Evolutionary conservation across 139 green algal species (phyloP).

Genomic region (Chlamydomonas incerta): DNA sequence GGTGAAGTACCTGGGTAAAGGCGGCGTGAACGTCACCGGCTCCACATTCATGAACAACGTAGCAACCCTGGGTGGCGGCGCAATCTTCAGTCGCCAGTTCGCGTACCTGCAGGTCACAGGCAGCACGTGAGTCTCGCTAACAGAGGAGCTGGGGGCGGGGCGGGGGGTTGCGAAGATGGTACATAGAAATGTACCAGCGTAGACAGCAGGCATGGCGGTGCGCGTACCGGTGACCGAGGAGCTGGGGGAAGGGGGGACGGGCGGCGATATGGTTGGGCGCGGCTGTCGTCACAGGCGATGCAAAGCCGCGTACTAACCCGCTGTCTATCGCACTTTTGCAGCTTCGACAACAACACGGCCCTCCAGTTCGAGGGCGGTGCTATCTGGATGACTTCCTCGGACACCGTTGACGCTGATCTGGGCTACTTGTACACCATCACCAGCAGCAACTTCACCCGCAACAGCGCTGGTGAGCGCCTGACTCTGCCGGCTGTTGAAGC

Average conservation of each 20-base stretch:
- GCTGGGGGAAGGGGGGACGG: no score
- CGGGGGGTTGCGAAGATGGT: no score
- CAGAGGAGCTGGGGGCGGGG: no score
- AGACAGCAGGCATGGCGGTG: no score
- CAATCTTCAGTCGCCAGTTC: not conserved
- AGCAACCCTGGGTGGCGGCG: not conserved
- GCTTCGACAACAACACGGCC: slow-evolving; percentile 6
- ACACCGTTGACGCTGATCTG: no score
- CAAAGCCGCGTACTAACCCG: no score
- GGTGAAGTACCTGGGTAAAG: not conserved
- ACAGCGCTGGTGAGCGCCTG: slow-evolving; percentile 1
- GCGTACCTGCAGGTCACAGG: not conserved
- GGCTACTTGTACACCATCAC: not conserved
- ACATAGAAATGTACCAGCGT: no score
- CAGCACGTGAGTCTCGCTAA: slow-evolving; percentile 6
- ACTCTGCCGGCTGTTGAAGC: no score
- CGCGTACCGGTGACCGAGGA: no score
- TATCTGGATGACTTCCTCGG: not conserved
- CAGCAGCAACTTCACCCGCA: not conserved
- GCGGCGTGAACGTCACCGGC: not conserved
- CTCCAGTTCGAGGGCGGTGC: not conserved
- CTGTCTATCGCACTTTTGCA: no score
- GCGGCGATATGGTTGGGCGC: no score
- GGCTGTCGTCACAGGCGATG: no score
- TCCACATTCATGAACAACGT: slow-evolving; percentile 2